phyloP scores from a whole-genome alignment of 768 basidiomycete species.

The Psilocybe subaeruginosa region DNA sequence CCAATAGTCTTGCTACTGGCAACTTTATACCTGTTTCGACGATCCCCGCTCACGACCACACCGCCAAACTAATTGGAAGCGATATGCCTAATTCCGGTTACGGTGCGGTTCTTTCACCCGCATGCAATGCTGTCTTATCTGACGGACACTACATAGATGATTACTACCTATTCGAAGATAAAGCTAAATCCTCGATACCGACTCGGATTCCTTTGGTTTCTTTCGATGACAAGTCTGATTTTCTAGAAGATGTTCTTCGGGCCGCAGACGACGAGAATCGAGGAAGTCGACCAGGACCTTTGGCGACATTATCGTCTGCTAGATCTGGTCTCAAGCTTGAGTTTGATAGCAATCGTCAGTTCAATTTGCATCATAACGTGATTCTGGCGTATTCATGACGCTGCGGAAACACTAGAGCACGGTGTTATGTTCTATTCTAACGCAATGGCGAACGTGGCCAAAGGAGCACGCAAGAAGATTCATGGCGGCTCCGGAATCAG shows the following conservation, averaged over 20 bases:
- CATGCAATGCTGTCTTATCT: background rate
- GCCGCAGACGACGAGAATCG: slow-evolving; percentile 32
- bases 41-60: slow-evolving; percentile 52
- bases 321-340: slow-evolving; percentile 61
- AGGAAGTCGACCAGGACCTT: slow-evolving; percentile 39
- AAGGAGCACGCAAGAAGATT: slow-evolving; percentile 68
- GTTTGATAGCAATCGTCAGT: slow-evolving; percentile 75
- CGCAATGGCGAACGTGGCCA: slow-evolving; percentile 47
- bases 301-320: slow-evolving; percentile 56
- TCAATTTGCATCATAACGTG: background rate
- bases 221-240: slow-evolving; percentile 46
- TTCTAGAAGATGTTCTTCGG: slow-evolving; percentile 45
- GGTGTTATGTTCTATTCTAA: slow-evolving; percentile 80
- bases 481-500: slow-evolving; percentile 71
- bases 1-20: slow-evolving; percentile 55
- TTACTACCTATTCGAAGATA: slow-evolving; percentile 59
- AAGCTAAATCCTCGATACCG: slow-evolving; percentile 39
- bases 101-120: slow-evolving; percentile 40
- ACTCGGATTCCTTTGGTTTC: slow-evolving; percentile 48
- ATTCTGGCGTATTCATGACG: background rate
- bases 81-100: slow-evolving; percentile 61
- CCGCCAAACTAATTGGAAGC: slow-evolving; percentile 57
- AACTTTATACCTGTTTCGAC: slow-evolving; percentile 47
- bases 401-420: slow-evolving; percentile 49
- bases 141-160: slow-evolving; percentile 47